Evolutionary conservation across 2,329 filamentous ascomycete genomes (phyloP).

Genomic region (Penicillium sp.): DNA sequence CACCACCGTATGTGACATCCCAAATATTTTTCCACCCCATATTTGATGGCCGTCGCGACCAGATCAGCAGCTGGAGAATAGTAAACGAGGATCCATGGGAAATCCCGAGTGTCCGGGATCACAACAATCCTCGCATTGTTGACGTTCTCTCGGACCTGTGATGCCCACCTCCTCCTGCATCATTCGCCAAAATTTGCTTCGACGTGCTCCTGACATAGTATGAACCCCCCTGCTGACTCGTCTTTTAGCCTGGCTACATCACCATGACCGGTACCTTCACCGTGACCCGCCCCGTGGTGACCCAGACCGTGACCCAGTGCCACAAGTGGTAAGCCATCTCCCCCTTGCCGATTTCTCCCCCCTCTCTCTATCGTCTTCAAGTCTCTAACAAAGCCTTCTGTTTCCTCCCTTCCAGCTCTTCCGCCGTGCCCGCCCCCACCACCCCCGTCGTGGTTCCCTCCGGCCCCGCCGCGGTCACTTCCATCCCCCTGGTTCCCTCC

Average conservation of each 20-base stretch:
- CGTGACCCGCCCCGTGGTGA: constrained; percentile 48
- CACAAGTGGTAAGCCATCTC: constrained; percentile 33
- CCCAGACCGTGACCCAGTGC: constrained; percentile 48
- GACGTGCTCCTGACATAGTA: too few species aligned
- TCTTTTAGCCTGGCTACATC: constrained; percentile 55
- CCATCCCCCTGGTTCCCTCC: constrained; percentile 20
- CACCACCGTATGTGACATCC: constrained; percentile 48
- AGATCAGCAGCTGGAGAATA: neutral
- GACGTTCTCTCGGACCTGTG: neutral
- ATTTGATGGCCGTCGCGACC: too few species aligned
- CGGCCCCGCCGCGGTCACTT: constrained; percentile 7
- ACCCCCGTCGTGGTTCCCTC: constrained; percentile 12
- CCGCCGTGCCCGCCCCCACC: constrained; percentile 17
- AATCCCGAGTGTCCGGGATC: neutral
- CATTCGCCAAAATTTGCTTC: too few species aligned
- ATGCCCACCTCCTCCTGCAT: neutral
- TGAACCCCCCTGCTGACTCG: constrained; percentile 2
- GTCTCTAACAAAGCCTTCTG: neutral
- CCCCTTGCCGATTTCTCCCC: neutral
- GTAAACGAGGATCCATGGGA: neutral
- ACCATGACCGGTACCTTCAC: constrained; percentile 70
- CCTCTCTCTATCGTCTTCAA: neutral
- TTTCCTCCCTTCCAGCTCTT: constrained; percentile 14
- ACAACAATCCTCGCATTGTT: neutral
- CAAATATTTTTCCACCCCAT: neutral